Percentiles rank a stretch among this genome's conserved stretches.
Evolutionary conservation across 257 asterid species (phyloP).

Genomic region (Solanum chmielewskii): DNA sequence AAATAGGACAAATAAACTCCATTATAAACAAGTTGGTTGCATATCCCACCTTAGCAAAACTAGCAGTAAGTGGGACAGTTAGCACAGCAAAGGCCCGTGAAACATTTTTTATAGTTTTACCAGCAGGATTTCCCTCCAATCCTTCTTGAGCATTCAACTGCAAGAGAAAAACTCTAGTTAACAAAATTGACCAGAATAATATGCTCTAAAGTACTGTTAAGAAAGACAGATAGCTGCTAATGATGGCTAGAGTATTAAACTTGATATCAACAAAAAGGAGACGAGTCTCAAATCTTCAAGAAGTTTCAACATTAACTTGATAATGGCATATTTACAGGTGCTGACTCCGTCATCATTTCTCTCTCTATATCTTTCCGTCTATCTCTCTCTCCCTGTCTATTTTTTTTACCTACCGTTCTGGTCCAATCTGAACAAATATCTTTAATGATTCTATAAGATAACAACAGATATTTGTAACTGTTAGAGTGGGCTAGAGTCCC

Average conservation of each 20-base stretch:
- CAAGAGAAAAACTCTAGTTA: neutral
- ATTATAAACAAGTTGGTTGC: neutral
- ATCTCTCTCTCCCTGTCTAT: neutral
- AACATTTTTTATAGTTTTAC: conserved; percentile 52
- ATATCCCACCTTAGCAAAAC: conserved; percentile 56
- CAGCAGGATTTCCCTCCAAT: conserved; percentile 76
- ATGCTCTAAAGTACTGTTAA: neutral
- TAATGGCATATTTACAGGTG: neutral
- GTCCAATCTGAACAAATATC: neutral
- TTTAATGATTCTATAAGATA: neutral
- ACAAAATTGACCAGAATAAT: neutral
- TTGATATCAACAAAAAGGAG: neutral
- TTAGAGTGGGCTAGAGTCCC: neutral
- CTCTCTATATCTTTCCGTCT: neutral
- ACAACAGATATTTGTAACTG: neutral
- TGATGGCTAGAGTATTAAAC: neutral
- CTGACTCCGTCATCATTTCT: neutral
- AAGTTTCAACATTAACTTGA: neutral
- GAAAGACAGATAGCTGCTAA: neutral
- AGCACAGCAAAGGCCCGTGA: conserved; percentile 67
- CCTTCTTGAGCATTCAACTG: conserved; percentile 89
- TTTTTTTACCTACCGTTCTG: neutral
- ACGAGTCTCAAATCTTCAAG: neutral
- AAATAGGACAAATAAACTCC: neutral
- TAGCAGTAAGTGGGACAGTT: conserved; percentile 61